Conservation (phyloP, 306 rosid species). For the Cucurbita pepo region DNA sequence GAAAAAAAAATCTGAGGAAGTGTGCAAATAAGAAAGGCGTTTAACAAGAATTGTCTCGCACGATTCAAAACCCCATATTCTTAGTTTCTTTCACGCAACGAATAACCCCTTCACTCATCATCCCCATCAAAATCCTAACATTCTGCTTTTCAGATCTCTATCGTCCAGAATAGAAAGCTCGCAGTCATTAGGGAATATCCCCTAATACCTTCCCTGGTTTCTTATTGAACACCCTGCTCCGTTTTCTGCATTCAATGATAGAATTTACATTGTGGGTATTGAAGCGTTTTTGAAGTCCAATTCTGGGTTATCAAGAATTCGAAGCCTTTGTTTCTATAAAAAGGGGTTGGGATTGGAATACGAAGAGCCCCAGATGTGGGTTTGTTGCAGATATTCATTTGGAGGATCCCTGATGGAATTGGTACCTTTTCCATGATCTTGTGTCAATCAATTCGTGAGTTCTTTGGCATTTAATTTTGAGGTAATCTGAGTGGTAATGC, state of each 20-base stretch:
- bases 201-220: conserved; percentile 8
- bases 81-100: conserved; percentile 19
- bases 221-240: conserved; percentile 5
- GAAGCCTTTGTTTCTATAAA: not conserved
- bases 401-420: conserved; percentile 5
- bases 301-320: not conserved
- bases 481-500: not conserved
- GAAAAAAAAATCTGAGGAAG: not conserved
- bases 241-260: conserved; percentile 6
- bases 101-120: conserved; percentile 9
- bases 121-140: conserved; percentile 10
- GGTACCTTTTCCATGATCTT: not conserved
- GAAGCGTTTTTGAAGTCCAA: not conserved
- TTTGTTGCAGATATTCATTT: conserved; percentile 12
- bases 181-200: conserved; percentile 7
- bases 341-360: conserved; percentile 4
- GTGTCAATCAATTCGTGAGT: conserved; percentile 10
- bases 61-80: conserved; percentile 7
- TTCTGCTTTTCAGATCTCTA: conserved; percentile 9
- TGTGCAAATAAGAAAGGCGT: not conserved
- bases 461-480: conserved; percentile 5
- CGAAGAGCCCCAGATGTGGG: conserved; percentile 1
- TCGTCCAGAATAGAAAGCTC: not conserved
- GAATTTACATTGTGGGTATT: conserved; percentile 10
- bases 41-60: not conserved